These are phyloP conservation scores for Geotrichum reessii DNA, from an alignment of 1,139 yeast genomes.

Conservation along the genomic window DNA sequence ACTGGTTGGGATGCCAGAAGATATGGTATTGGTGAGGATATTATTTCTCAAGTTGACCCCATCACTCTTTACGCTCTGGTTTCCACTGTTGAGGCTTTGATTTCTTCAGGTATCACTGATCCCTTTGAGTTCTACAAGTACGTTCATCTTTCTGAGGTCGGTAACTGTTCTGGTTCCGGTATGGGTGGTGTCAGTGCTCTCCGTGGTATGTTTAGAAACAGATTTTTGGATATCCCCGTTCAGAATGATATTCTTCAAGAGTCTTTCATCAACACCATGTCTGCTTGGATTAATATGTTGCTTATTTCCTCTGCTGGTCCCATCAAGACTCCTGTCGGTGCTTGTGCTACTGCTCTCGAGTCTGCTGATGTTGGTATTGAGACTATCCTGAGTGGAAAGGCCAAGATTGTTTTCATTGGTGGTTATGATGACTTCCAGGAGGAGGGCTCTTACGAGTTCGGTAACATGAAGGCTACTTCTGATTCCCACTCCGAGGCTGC, in stretches of 20 bases:
- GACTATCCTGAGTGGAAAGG: constrained; percentile 86
- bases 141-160: constrained; percentile 96
- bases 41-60: constrained; percentile 91
- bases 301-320: constrained; percentile 97
- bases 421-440: constrained; percentile 99
- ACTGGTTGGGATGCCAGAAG: constrained; percentile 96
- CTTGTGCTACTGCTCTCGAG: constrained; percentile 98
- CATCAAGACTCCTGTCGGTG: constrained; percentile 98
- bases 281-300: constrained; percentile 99
- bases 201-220: constrained; percentile 95
- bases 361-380: constrained; percentile 95
- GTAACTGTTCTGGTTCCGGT: constrained; percentile 99
- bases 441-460: constrained; percentile 97
- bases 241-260: constrained; percentile 96
- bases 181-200: constrained; percentile 98
- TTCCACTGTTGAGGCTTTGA: constrained; percentile 89
- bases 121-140: constrained; percentile 98
- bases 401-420: constrained; percentile 94
- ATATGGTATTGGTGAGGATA: constrained; percentile 93
- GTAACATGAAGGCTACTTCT: constrained; percentile 97
- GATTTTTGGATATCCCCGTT: constrained; percentile 85
- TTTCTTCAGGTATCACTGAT: constrained; percentile 91
- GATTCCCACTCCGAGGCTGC: constrained; percentile 80
- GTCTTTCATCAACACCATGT: constrained; percentile 97
- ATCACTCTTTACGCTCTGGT: constrained; percentile 89